These are phyloP conservation scores for Raddia guianensis DNA, from an alignment of 176 grass and related monocot species.

Conservation along the genomic window DNA sequence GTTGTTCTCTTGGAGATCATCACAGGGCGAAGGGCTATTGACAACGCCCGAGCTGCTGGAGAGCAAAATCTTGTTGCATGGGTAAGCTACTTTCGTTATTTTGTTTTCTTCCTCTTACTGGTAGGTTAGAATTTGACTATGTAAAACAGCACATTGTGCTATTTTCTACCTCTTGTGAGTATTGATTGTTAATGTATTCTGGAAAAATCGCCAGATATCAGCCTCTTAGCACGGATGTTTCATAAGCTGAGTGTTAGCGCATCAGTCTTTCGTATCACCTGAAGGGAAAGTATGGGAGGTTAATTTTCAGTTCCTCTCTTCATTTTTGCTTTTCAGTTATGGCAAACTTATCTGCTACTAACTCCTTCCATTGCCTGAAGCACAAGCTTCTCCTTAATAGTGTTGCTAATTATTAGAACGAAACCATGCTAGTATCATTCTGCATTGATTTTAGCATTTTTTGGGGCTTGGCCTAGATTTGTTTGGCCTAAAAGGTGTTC, in stretches of 20 bases:
- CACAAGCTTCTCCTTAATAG: neutral
- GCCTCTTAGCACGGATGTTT: constrained; percentile 23
- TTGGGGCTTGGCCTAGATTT: neutral
- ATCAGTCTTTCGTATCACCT: constrained; percentile 29
- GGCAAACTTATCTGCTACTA: neutral
- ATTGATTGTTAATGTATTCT: constrained; percentile 24
- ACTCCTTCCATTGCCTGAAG: neutral
- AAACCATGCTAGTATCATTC: neutral
- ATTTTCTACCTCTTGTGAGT: neutral
- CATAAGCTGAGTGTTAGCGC: constrained; percentile 21
- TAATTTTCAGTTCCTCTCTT: constrained; percentile 33
- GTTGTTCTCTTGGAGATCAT: constrained; percentile 63
- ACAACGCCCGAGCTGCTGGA: constrained; percentile 50
- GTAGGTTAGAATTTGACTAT: neutral
- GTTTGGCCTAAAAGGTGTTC: neutral
- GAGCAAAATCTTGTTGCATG: constrained; percentile 75
- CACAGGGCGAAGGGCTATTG: constrained; percentile 61
- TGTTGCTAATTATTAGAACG: neutral
- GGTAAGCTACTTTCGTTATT: constrained; percentile 31
- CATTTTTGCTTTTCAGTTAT: constrained; percentile 21
- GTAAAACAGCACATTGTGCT: neutral
- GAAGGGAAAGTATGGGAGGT: constrained; percentile 33
- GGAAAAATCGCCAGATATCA: constrained; percentile 25
- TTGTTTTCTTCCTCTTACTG: neutral
- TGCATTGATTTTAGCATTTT: neutral